Evolutionary conservation across 78 protist species (phyloP), one percentile per base, ranked within the genome.

Genomic region (Bigelowiella natans): DNA sequence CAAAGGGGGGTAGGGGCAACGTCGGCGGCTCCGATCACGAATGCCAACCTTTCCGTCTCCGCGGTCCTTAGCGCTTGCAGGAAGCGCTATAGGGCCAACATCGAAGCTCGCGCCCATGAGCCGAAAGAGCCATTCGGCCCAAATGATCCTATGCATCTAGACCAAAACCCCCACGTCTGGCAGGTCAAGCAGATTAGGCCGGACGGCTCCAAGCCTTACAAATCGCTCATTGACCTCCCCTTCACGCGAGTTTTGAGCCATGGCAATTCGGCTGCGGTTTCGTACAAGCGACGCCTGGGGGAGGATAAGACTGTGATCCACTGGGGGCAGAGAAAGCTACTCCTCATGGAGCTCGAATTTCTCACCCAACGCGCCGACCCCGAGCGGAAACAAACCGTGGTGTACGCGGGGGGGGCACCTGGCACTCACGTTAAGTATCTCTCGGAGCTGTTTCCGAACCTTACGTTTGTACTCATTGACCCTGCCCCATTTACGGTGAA

Each of bases 401-500:
- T 51, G 82, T 51, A 51, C 18, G 82, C 37, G 0, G 91, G 92
- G 39, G 91, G 92, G 0, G 92, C 92, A 3, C 94, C 92, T 11
- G 94, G 94, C n/a, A 18, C 28, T 36, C 94, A 93, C 87, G 37
- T 90, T 2, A 36, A 0, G 0, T 11, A 0, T 28, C 88, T 93
- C n/a, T 0, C 92, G 26, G 38, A 18, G 0, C 0, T 90, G 85
- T 93, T 93, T 73, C 94, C 94, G 30, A 37, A 64, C 29, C 3
- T 39, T n/a, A 0, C 30, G 31, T 93, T 83, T 26, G 31, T 36
- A 30, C 86, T 86, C 3, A 84, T 89, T n/a, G 94, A 90, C 64
- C 91, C 93, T 2, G 39, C 85, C 29, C 84, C 38, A 1, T 88
- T 91, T 0, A 1, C 0, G 26, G 0, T 7, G 31, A 0, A 0